Evolutionary conservation across 2,329 filamentous ascomycete genomes (phyloP).

Genomic region (Nigrograna mackinnonii): DNA sequence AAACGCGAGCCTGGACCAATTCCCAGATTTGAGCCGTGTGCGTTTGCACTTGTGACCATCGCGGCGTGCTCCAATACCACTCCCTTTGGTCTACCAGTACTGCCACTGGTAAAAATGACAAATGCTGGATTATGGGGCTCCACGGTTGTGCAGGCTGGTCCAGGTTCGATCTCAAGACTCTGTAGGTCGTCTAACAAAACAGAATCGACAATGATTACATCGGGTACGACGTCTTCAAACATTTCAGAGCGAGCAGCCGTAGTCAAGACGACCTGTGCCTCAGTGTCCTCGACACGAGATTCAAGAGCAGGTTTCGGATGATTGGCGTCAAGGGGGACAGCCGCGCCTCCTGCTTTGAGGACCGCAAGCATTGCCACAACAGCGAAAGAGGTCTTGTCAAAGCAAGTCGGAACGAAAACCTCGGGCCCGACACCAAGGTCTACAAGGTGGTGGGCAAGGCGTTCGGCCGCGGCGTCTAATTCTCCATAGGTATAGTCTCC

Average conservation of each 20-base stretch:
- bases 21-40: constrained; percentile 29
- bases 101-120: constrained; percentile 37
- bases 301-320: constrained; percentile 40
- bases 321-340: constrained; percentile 39
- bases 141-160: constrained; percentile 21
- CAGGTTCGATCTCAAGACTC: constrained; percentile 4
- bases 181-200: constrained; percentile 40
- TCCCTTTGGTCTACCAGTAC: constrained; percentile 37
- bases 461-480: constrained; percentile 25
- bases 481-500: constrained; percentile 35
- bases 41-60: constrained; percentile 33
- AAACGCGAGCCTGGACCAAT: constrained; percentile 28
- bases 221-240: constrained; percentile 46
- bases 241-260: constrained; percentile 40
- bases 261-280: constrained; percentile 44
- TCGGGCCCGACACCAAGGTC: constrained; percentile 34
- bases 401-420: constrained; percentile 39
- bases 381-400: constrained; percentile 42
- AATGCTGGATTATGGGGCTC: constrained; percentile 29
- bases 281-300: constrained; percentile 42
- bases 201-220: constrained; percentile 36
- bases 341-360: constrained; percentile 42
- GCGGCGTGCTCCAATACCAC: constrained; percentile 35
- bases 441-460: constrained; percentile 31
- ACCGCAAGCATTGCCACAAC: constrained; percentile 42